phyloP scores from a whole-genome alignment of 106 monocot species.

The Allium cepa region DNA sequence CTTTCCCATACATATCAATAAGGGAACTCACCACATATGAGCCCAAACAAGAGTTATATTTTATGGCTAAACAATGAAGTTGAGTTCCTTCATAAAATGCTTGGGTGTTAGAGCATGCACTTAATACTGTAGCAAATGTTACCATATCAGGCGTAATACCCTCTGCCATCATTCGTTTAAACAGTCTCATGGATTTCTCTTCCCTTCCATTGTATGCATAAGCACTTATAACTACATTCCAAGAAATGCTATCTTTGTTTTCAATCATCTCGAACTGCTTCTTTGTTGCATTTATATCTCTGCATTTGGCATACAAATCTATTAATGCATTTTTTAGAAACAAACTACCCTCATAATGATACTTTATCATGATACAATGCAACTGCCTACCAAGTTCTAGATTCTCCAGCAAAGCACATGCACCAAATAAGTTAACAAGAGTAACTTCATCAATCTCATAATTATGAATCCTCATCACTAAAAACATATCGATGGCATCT shows the following conservation, averaged over 20 bases:
- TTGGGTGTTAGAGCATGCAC: slow-evolving; percentile 30
- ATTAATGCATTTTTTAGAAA: slow-evolving; percentile 45
- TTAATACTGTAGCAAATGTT: slow-evolving; percentile 37
- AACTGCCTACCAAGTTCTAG: slow-evolving; percentile 42
- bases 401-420: slow-evolving; percentile 33
- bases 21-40: slow-evolving; percentile 60
- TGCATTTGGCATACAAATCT: slow-evolving; percentile 66
- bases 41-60: slow-evolving; percentile 24
- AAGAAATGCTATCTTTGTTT: slow-evolving; percentile 41
- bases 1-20: slow-evolving; percentile 54
- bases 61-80: slow-evolving; percentile 56
- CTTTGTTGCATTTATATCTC: slow-evolving; percentile 38
- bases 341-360: slow-evolving; percentile 16
- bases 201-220: slow-evolving; percentile 22
- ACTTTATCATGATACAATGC: slow-evolving; percentile 44
- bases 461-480: slow-evolving; percentile 27
- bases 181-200: slow-evolving; percentile 34
- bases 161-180: slow-evolving; percentile 34
- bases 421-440: slow-evolving; percentile 44
- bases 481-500: slow-evolving; percentile 25
- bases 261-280: slow-evolving; percentile 34
- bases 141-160: slow-evolving; percentile 33
- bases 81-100: slow-evolving; percentile 41
- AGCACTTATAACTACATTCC: slow-evolving; percentile 65
- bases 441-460: slow-evolving; percentile 39